A percentile compares a stretch with the other conserved stretches of the same genome.
Evolutionary conservation across 768 basidiomycete species (phyloP).

Genomic region (Boletus eberwhitei): DNA sequence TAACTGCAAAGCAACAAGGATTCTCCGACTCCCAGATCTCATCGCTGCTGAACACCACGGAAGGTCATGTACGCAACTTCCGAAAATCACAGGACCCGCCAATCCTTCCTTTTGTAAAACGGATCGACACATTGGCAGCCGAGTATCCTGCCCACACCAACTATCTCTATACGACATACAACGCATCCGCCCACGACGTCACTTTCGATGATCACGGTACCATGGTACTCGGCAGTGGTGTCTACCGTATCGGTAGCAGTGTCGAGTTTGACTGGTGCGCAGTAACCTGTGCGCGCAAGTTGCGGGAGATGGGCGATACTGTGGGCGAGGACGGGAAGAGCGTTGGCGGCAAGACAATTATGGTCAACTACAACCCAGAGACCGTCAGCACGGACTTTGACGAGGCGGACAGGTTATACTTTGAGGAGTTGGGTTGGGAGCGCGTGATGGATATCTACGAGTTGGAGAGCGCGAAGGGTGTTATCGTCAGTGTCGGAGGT

Average conservation of each 20-base stretch:
- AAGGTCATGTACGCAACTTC: constrained; percentile 76
- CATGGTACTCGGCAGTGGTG: constrained; percentile 98
- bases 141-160: constrained; percentile 99
- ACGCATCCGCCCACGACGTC: constrained; percentile 93
- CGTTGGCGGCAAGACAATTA: constrained; percentile 75
- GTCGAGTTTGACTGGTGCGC: constrained; percentile 99
- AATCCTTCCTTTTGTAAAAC: constrained; percentile 96
- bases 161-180: constrained; percentile 99
- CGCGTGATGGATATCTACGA: constrained; percentile 99
- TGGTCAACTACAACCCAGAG: constrained; percentile 99
- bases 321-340: constrained; percentile 11
- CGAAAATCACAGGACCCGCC: constrained; percentile 71
- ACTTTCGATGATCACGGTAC: constrained; percentile 95
- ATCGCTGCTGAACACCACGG: constrained; percentile 67
- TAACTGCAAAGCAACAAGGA: constrained; percentile 88
- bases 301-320: constrained; percentile 75
- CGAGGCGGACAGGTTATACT: constrained; percentile 98
- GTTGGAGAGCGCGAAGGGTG: constrained; percentile 87
- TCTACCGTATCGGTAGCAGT: constrained; percentile 96
- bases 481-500: constrained; percentile 97
- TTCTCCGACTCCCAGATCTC: constrained; percentile 94
- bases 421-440: constrained; percentile 97
- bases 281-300: constrained; percentile 93
- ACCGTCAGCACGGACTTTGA: constrained; percentile 99
- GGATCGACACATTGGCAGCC: constrained; percentile 97